Evolutionary conservation across 352 stramenopile genomes (phyloP), one percentile per base, ranked within the genome.

Genomic region (Globisporangium emineosum): DNA sequence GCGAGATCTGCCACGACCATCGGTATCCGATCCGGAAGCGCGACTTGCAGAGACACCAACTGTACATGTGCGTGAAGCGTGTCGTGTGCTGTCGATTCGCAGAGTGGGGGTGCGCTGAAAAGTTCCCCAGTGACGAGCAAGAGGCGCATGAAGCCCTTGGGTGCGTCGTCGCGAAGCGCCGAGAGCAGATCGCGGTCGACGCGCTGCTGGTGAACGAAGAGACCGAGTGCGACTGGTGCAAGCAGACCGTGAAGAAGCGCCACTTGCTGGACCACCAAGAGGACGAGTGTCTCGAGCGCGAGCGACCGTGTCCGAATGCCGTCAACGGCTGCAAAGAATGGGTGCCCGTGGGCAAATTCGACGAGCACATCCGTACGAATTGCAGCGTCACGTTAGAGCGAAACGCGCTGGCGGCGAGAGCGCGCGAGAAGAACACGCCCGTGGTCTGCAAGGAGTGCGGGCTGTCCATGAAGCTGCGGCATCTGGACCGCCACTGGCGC

Each of bases 191-290:
- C 32, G 71, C 68, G 10, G 72, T 68, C 2, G 73, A 81, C 2
- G 69, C 85, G 1, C 55, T 65, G 35, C 64, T 66, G 6, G 76
- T 89, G 33, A 91, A 91, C 42, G 76, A 89, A 32, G 54, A 78
- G 40, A 77, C 64, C 13, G 50, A 65, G 17, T 91, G 85, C 45
- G 85, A 91, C 19, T 93, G 85, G 85, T 91, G 84, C 43, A 59
- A 78, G 17, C 65, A 81, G 54, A 60, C 8, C 7, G 78, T 91
- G 6, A 85, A 86, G 53, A 90, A 93, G 68, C 79, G 82, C 0
- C 73, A 80, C 13, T 50, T 93, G 21, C 66, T 89, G 3, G 78
- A 91, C 56, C 85, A 93, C 66, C 83, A 93, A 56, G 82, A 93
- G 73, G 81, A 93, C n/a, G 76, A 86, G 35, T 93, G 85, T 51